Percentiles rank a stretch among this genome's conserved stretches.
phyloP scores from a whole-genome alignment of 176 grass and related monocot species.

The Pontederia paniculata region DNA sequence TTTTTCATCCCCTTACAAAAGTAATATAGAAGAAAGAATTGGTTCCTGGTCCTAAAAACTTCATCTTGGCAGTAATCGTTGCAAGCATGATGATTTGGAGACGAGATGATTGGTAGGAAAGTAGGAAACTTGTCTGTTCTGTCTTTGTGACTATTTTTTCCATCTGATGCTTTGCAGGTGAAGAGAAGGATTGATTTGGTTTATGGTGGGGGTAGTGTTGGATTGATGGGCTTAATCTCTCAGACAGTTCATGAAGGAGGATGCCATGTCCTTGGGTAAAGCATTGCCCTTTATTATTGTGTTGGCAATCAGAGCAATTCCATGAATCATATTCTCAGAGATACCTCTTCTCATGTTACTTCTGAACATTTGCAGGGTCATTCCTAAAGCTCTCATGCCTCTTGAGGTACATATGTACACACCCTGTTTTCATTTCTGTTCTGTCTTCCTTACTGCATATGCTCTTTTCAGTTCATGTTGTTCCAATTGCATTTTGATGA shows the following conservation, averaged over 20 bases:
- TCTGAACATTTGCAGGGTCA: constrained; percentile 49
- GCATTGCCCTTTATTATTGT: background rate
- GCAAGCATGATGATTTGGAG: too few species aligned
- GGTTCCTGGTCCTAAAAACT: too few species aligned
- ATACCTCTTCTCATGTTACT: background rate
- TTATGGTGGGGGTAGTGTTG: constrained; percentile 90
- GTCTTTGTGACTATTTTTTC: background rate
- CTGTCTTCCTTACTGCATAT: too few species aligned
- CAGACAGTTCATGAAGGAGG: constrained; percentile 75
- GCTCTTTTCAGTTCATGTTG: too few species aligned
- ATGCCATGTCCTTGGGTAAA: constrained; percentile 70
- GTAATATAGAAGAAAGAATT: too few species aligned
- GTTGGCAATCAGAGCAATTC: background rate
- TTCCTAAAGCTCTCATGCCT: constrained; percentile 89
- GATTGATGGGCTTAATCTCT: constrained; percentile 92
- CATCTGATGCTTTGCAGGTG: constrained; percentile 31
- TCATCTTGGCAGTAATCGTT: too few species aligned
- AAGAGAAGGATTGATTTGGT: constrained; percentile 67
- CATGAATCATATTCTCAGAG: too few species aligned
- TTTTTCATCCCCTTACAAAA: too few species aligned
- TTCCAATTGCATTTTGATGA: too few species aligned
- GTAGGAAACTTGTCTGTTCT: background rate
- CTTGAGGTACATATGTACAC: constrained; percentile 38
- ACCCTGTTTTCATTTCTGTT: too few species aligned
- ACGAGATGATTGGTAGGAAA: background rate